Base-by-base conservation (phyloP, 768 basidiomycete species). In the Collybia sp. region DNA sequence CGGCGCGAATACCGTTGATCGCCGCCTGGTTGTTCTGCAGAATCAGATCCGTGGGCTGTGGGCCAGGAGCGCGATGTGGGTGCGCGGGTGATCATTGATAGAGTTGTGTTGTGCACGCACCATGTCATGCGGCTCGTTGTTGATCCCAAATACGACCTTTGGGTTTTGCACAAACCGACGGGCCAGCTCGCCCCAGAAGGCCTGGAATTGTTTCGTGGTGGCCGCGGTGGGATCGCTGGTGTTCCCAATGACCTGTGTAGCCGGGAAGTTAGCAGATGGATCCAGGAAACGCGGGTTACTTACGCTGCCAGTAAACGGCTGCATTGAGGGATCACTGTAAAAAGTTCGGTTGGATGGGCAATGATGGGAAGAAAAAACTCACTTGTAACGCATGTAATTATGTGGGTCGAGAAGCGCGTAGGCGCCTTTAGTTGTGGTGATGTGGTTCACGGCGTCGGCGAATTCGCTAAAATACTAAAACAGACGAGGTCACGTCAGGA, bases 321-420 rank as follows among this genome's bases (percentile, higher is more conserved):
- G 73, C 25, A 52, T 49, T 10, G 73, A 75, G 1, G 71, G 70
- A 46, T 73, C 73, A 39, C 71, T 73, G 40, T 11, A 31, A 15
- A 44, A 9, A 8, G 49, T 10, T 12, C 12, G 25, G 31, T 30
- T 40, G 39, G 12, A 12, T 12, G 19, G 11, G 8, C 30, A 4
- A 42, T 6, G 37, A 40, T 35, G 32, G 18, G 12, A 41, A 30
- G 34, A 34, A 38, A 36, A n/a, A 20, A 25, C 59, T 39, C 41
- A 73, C 72, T 72, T 72, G 61, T 71, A 73, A 43, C 71, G 63
- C 73, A 75, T 75, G 46, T 74, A 73, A 47, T 73, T 74, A 50
- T 73, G 72, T 6, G 72, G 71, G 47, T 75, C 73, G 40, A 75
- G 52, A 16, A 75, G 49, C 0, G 71, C 71, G 40, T 72, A 73